These are phyloP conservation scores for Tolypocladium ophioglossoides DNA, from an alignment of 2,329 filamentous ascomycete species.

Conservation along the genomic window DNA sequence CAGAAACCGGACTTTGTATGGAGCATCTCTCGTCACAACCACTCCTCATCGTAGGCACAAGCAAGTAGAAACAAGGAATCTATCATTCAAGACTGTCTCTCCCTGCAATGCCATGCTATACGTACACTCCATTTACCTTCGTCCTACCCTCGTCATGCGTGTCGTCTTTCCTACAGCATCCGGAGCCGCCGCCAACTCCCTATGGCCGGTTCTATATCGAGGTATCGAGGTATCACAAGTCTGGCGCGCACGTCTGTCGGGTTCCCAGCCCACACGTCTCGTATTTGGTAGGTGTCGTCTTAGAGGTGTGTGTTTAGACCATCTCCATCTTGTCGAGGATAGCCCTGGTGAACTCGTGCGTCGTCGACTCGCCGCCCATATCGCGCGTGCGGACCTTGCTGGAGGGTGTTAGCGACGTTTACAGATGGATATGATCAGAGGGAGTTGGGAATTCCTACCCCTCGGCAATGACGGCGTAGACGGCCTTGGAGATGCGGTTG, in stretches of 20 bases:
- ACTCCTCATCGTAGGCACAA: neutral
- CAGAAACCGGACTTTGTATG: neutral
- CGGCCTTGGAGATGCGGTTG: conserved; percentile 89
- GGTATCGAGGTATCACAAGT: neutral
- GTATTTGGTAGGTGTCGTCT: neutral
- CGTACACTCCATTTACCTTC: neutral
- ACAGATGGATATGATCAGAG: neutral
- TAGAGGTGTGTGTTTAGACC: conserved; percentile 35
- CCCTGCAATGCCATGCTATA: conserved; percentile 6
- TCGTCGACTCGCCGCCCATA: conserved; percentile 86
- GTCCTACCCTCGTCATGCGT: neutral
- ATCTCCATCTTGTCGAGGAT: conserved; percentile 93
- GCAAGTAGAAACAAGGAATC: neutral
- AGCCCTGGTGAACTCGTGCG: conserved; percentile 89
- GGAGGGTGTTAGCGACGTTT: conserved; percentile 26
- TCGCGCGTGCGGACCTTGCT: conserved; percentile 85
- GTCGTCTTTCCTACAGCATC: neutral
- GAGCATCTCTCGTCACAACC: neutral
- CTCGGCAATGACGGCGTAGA: conserved; percentile 71
- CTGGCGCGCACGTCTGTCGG: neutral
- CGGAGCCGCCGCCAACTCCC: neutral
- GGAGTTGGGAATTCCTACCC: conserved; percentile 46
- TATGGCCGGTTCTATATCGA: neutral
- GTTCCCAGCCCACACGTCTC: conserved; percentile 4
- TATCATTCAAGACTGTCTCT: conserved; percentile 3